Evolutionary conservation across 2,329 filamentous ascomycete species (phyloP).

Genomic region (Beauveria medogensis): DNA sequence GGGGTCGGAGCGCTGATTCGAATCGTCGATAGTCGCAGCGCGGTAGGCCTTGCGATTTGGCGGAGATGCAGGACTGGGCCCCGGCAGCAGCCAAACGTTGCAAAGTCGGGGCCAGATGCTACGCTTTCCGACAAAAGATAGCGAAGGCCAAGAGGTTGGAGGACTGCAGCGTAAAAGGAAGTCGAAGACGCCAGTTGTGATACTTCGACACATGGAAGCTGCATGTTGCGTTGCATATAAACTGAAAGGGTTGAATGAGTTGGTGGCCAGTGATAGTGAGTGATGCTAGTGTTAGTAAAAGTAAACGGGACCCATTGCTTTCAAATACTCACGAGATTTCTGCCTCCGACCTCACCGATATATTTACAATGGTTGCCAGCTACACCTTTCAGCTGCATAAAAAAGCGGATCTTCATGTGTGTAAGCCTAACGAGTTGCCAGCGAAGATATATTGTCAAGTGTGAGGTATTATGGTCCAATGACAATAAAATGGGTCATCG

Average conservation of each 20-base stretch:
- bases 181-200: conserved; percentile 70
- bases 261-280: not conserved
- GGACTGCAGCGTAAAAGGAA: conserved; percentile 74
- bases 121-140: conserved; percentile 32
- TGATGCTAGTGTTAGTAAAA: not conserved
- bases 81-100: conserved; percentile 10
- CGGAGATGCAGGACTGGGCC: conserved; percentile 37
- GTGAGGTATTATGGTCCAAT: conserved; percentile 6
- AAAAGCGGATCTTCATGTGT: conserved; percentile 8
- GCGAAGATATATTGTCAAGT: not conserved
- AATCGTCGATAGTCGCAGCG: conserved; percentile 40
- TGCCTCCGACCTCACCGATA: not conserved
- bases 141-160: conserved; percentile 69
- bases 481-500: conserved; percentile 2
- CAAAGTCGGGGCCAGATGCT: not conserved
- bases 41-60: conserved; percentile 31
- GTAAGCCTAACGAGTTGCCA: conserved; percentile 4
- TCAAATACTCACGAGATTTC: not conserved
- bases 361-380: not conserved
- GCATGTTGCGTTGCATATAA: conserved; percentile 20
- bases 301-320: not conserved
- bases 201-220: conserved; percentile 53
- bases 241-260: not conserved
- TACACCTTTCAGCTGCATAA: not conserved
- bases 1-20: conserved; percentile 61